Percentiles rank a stretch among this genome's conserved stretches.
Conservation (phyloP, 2,329 filamentous ascomycete species). For the Penicillium brasilianum region DNA sequence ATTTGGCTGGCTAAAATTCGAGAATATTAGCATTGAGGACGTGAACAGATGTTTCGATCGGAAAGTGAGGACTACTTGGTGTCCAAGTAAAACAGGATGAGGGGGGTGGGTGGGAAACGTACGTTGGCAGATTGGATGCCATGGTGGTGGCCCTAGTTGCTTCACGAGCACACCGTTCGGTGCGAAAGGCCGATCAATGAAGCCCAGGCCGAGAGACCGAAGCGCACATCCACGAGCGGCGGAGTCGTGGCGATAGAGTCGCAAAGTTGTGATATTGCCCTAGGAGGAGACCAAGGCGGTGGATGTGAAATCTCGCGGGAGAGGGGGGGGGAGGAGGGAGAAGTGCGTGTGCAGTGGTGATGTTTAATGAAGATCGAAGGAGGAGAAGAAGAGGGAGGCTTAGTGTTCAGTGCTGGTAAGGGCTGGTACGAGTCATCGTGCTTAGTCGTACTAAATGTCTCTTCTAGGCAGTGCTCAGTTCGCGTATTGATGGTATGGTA, state of each 20-base stretch:
- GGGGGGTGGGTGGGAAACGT: constrained; percentile 46
- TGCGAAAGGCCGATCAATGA: constrained; percentile 44
- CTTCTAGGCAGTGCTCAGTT: background rate
- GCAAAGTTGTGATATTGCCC: background rate
- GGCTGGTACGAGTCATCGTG: background rate
- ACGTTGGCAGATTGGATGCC: constrained; percentile 68
- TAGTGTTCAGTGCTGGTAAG: background rate
- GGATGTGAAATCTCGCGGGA: constrained; percentile 14
- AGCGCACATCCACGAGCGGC: constrained; percentile 42
- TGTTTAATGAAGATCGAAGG: constrained; percentile 22
- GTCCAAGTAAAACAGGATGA: background rate
- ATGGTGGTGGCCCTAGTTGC: constrained; percentile 44
- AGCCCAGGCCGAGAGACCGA: constrained; percentile 37
- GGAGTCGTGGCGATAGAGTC: constrained; percentile 10
- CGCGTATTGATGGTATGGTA: background rate
- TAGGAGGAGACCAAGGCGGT: background rate
- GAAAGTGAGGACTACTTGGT: background rate
- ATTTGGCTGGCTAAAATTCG: constrained; percentile 71
- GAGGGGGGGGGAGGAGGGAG: constrained; percentile 17
- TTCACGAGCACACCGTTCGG: constrained; percentile 36
- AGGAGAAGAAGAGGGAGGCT: constrained; percentile 24
- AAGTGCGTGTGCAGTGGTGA: constrained; percentile 23
- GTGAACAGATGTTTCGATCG: constrained; percentile 17
- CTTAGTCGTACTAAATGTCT: background rate
- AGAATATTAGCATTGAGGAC: constrained; percentile 28